Base-by-base conservation (phyloP, 768 basidiomycete species). In the Tylopilus plumbeoviolaceoides region DNA sequence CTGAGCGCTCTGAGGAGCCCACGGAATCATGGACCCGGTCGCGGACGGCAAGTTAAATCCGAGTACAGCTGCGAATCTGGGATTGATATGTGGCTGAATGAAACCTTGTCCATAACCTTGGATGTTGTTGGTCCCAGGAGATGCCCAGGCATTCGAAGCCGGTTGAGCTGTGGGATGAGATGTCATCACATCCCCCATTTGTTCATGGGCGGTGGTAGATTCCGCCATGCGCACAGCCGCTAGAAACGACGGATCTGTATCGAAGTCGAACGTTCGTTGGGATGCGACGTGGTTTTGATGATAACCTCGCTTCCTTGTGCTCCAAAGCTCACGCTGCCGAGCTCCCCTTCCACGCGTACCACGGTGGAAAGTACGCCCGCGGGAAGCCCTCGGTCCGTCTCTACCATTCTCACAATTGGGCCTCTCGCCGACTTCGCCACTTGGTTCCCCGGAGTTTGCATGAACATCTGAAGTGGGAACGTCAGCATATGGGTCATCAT, bases 81-180 rank as follows among this genome's bases (percentile, higher is more conserved):
- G 89, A 60, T 91, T 91, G 53, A 91, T 91, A 62, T 91, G 89
- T 7, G 89, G 89, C 58, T 89, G 87, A n/a, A 89, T 74, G 63
- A 74, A 63, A 28, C 62, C 56, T 43, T 63, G 68, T 17, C 44
- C 43, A 21, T 63, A 66, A 48, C 51, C 50, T 46, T 59, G 51
- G 7, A 55, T 43, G 41, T 39, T 45, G 31, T 39, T 57, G 21
- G 36, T 27, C 30, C 44, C 58, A 2, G 56, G 56, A 51, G 54
- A 56, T 28, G 49, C n/a, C 68, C 63, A 68, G 12, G 59, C 18
- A 44, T 50, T 47, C 20, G 56, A 47, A 47, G 51, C 17, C 9
- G 53, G 50, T 46, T 59, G 63, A 11, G 42, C 33, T 18, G 44
- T 31, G 20, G 49, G 43, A 52, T 53, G 63, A n/a, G 58, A 44